phyloP scores from a whole-genome alignment of 2,329 filamentous ascomycete species.

The Anisogramma anomala region DNA sequence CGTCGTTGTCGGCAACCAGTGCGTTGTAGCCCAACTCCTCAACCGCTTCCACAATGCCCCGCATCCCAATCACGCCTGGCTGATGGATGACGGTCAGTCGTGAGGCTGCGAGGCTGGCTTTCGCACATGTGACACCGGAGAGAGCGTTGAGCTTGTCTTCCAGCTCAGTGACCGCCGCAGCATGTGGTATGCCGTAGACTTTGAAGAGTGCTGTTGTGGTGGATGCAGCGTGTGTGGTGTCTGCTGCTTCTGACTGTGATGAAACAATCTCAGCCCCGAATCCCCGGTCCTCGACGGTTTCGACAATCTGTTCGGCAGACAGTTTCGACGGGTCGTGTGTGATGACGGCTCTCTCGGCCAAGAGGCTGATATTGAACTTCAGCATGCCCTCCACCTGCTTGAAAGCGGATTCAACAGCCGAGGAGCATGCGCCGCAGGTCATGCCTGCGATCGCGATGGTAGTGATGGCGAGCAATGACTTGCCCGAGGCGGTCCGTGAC shows the following conservation, averaged over 20 bases:
- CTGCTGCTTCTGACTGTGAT: conserved; percentile 49
- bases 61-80: conserved; percentile 61
- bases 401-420: conserved; percentile 78
- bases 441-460: conserved; percentile 89
- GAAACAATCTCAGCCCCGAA: conserved; percentile 81
- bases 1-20: conserved; percentile 77
- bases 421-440: conserved; percentile 95
- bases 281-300: conserved; percentile 78
- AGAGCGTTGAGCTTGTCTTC: conserved; percentile 55
- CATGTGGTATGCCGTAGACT: conserved; percentile 67
- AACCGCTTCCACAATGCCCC: conserved; percentile 68
- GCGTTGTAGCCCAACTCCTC: conserved; percentile 82
- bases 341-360: conserved; percentile 84
- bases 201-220: conserved; percentile 57
- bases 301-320: conserved; percentile 59
- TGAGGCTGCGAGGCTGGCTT: conserved; percentile 61
- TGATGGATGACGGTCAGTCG: conserved; percentile 65
- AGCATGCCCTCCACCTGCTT: conserved; percentile 63
- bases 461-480: conserved; percentile 50
- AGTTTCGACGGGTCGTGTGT: conserved; percentile 67
- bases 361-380: conserved; percentile 87
- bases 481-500: conserved; percentile 20
- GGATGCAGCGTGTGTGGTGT: conserved; percentile 44
- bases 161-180: conserved; percentile 58
- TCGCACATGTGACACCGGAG: conserved; percentile 62